Conservation (phyloP, 2,329 filamentous ascomycete genomes). For the Ophiostoma sp. region DNA sequence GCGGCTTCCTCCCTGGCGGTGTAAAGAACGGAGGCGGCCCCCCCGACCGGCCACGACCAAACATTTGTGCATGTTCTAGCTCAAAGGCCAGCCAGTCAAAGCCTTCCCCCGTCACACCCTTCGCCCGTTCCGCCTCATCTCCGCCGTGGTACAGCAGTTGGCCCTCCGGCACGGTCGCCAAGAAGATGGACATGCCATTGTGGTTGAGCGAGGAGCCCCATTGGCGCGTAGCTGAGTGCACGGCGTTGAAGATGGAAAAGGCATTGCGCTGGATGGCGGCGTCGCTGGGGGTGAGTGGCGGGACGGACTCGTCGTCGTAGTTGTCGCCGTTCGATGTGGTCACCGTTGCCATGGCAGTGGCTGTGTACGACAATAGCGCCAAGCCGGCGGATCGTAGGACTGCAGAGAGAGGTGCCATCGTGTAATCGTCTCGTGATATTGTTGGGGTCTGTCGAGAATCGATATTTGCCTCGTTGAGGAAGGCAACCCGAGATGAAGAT, state of each 20-base stretch:
- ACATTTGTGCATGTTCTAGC: constrained; percentile 68
- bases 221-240: constrained; percentile 71
- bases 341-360: neutral
- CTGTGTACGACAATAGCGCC: neutral
- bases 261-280: constrained; percentile 52
- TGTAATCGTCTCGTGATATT: neutral
- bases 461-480: neutral
- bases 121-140: constrained; percentile 45
- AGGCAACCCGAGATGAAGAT: neutral
- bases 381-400: neutral
- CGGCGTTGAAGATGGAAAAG: constrained; percentile 69
- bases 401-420: neutral
- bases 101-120: constrained; percentile 34
- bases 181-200: constrained; percentile 73
- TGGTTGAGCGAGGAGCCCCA: constrained; percentile 73
- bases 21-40: neutral
- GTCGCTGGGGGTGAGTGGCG: constrained; percentile 39
- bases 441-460: no score
- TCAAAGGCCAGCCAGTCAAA: constrained; percentile 77
- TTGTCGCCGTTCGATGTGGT: neutral
- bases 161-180: constrained; percentile 63
- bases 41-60: constrained; percentile 38
- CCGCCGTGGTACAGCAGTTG: constrained; percentile 70
- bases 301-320: neutral
- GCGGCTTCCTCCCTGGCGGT: neutral